These are phyloP conservation scores for Chaetothyriales sp. DNA, from an alignment of 2,329 filamentous ascomycete species.

Conservation along the genomic window DNA sequence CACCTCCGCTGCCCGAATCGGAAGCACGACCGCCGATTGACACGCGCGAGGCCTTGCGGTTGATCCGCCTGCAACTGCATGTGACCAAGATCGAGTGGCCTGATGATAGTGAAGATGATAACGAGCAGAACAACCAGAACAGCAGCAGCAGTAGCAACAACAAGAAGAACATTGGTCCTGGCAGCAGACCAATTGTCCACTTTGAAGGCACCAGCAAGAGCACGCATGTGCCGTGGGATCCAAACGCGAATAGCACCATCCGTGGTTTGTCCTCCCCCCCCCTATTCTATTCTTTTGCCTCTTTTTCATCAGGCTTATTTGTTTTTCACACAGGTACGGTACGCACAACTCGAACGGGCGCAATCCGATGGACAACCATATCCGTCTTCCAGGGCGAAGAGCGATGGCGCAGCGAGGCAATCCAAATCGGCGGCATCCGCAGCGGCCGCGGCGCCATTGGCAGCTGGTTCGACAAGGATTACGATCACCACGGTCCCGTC, in stretches of 20 bases:
- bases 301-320: slow-evolving; percentile 1
- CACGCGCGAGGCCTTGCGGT: slow-evolving; percentile 50
- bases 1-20: slow-evolving; percentile 24
- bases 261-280: slow-evolving; percentile 36
- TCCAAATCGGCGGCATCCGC: slow-evolving; percentile 54
- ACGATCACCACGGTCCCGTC: slow-evolving; percentile 51
- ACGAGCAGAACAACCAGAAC: slow-evolving; percentile 1
- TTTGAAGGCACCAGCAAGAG: slow-evolving; percentile 49
- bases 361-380: slow-evolving; percentile 59
- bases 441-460: slow-evolving; percentile 55
- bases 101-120: slow-evolving; percentile 39
- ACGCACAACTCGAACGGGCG: slow-evolving; percentile 50
- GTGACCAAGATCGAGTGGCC: slow-evolving; percentile 48
- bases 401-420: slow-evolving; percentile 60
- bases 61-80: slow-evolving; percentile 53
- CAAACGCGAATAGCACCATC: slow-evolving; percentile 52
- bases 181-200: slow-evolving; percentile 43
- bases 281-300: no score
- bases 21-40: slow-evolving; percentile 40
- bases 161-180: slow-evolving; percentile 21
- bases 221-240: slow-evolving; percentile 50
- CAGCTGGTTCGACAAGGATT: slow-evolving; percentile 67
- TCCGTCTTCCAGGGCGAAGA: slow-evolving; percentile 52
- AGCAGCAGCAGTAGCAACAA: neutral
- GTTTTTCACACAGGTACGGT: slow-evolving; percentile 39